A percentile compares a stretch with the other conserved stretches of the same genome.
These are phyloP conservation scores for Penicillium atrosanguineum DNA, from an alignment of 495 filamentous ascomycete genomes.

Conservation along the genomic window DNA sequence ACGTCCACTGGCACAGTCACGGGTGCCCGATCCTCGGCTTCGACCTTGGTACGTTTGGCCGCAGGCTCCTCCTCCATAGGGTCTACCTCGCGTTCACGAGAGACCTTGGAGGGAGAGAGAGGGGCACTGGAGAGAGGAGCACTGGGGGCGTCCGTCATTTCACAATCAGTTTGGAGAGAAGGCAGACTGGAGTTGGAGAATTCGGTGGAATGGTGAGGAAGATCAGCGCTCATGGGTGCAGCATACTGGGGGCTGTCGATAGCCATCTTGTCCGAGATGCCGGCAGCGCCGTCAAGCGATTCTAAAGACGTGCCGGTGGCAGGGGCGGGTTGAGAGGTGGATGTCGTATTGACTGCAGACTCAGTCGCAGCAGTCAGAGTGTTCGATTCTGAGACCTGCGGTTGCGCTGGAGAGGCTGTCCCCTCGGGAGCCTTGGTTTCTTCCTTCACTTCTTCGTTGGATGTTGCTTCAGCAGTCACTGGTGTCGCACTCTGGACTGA, in stretches of 20 bases:
- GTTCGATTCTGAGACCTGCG: background rate
- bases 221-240: slow-evolving; percentile 26
- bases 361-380: background rate
- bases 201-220: slow-evolving; percentile 36
- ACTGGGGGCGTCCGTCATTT: slow-evolving; percentile 41
- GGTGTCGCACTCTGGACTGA: slow-evolving; percentile 2
- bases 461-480: slow-evolving; percentile 1
- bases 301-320: slow-evolving; percentile 1
- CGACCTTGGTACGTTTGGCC: slow-evolving; percentile 73
- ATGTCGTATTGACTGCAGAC: slow-evolving; percentile 7
- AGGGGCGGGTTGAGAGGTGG: slow-evolving; percentile 1
- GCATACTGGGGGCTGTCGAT: slow-evolving; percentile 15
- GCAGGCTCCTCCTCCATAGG: slow-evolving; percentile 72
- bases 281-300: slow-evolving; percentile 7
- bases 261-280: slow-evolving; percentile 17
- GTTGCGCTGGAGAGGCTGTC: background rate
- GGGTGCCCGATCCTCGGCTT: slow-evolving; percentile 28
- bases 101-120: slow-evolving; percentile 53
- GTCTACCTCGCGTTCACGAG: slow-evolving; percentile 69
- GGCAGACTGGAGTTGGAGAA: slow-evolving; percentile 11
- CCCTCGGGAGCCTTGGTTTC: slow-evolving; percentile 7
- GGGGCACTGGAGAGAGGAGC: slow-evolving; percentile 36
- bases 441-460: slow-evolving; percentile 9
- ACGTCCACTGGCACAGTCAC: slow-evolving; percentile 22
- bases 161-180: slow-evolving; percentile 32